Percentiles rank a stretch among this genome's conserved stretches.
These are phyloP conservation scores for Pythium brassicae DNA, from an alignment of 352 stramenopile species.

Conservation along the genomic window DNA sequence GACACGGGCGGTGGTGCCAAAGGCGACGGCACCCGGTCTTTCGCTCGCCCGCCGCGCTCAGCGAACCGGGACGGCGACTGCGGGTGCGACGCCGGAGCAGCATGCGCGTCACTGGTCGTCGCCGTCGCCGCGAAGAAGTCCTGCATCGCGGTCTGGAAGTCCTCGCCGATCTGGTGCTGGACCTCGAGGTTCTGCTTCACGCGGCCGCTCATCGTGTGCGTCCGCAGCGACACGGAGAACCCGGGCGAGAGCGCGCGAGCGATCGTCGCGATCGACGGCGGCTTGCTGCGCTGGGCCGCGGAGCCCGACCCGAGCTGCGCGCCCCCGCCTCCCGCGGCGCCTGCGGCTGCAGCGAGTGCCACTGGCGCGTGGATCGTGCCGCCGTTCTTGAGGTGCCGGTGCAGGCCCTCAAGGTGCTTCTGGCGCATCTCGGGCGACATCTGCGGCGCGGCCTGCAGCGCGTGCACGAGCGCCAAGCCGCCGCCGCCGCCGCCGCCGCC, in stretches of 20 bases:
- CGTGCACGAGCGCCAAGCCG: conserved; percentile 12
- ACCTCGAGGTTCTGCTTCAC: conserved; percentile 29
- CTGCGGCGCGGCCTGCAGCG: background rate
- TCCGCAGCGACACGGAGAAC: background rate
- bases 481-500: too few species aligned
- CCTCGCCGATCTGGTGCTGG: conserved; percentile 36
- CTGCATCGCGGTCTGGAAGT: conserved; percentile 55
- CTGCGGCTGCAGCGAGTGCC: conserved; percentile 1
- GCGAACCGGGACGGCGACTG: background rate
- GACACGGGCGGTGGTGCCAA: background rate
- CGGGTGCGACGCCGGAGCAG: background rate
- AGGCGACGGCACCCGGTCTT: background rate
- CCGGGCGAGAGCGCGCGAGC: conserved; percentile 3
- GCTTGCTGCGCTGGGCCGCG: background rate
- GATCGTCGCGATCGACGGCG: conserved; percentile 7
- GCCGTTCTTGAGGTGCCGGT: conserved; percentile 61
- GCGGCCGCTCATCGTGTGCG: conserved; percentile 6
- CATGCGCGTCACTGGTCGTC: background rate
- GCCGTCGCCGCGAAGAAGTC: conserved; percentile 39
- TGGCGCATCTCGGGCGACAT: conserved; percentile 19
- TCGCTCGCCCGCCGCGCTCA: background rate
- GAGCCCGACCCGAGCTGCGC: background rate
- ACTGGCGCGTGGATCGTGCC: conserved; percentile 41
- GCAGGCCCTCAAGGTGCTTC: conserved; percentile 41
- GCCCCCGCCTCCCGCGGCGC: background rate